phyloP scores from a whole-genome alignment of 2,329 filamentous ascomycete genomes.

The Hypoxylon sp. region DNA sequence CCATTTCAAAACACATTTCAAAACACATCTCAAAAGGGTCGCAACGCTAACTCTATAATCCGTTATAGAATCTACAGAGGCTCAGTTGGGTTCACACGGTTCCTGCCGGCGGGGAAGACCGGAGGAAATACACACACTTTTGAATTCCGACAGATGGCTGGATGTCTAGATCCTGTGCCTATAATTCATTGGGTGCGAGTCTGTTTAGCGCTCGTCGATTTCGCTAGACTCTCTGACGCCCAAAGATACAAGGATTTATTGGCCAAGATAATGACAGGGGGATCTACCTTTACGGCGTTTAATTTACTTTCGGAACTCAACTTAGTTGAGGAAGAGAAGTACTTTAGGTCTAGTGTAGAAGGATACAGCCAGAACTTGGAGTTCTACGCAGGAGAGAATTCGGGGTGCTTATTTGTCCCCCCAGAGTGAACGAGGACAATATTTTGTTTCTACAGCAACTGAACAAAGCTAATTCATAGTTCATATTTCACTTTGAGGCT shows the following conservation, averaged over 20 bases:
- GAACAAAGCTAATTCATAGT: not conserved
- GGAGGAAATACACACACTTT: slow-evolving; percentile 50
- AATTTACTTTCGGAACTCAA: slow-evolving; percentile 29
- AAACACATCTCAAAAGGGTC: not conserved
- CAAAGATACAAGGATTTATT: slow-evolving; percentile 32
- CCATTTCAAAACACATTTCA: too few relatives aligned
- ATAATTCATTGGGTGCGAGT: slow-evolving; percentile 47
- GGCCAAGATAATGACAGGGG: not conserved
- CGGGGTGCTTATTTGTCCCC: slow-evolving; percentile 17
- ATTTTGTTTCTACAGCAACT: not conserved
- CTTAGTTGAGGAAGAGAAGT: slow-evolving; percentile 31
- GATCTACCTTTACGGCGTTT: slow-evolving; percentile 18
- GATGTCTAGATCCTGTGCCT: slow-evolving; percentile 43
- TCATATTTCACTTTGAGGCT: slow-evolving; percentile 4
- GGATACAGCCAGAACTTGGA: slow-evolving; percentile 20
- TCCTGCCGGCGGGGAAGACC: slow-evolving; percentile 37
- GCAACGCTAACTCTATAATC: not conserved
- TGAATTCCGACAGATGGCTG: slow-evolving; percentile 51
- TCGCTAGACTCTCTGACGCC: slow-evolving; percentile 35
- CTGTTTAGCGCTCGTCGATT: slow-evolving; percentile 46
- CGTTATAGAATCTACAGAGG: slow-evolving; percentile 20
- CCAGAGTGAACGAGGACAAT: slow-evolving; percentile 7
- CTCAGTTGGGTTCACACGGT: slow-evolving; percentile 44
- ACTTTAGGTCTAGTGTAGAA: slow-evolving; percentile 17
- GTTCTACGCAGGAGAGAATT: slow-evolving; percentile 24